Percentiles rank a stretch among this genome's conserved stretches.
Conservation (phyloP, 768 basidiomycete species). For the Phanerodontia chrysosporium region DNA sequence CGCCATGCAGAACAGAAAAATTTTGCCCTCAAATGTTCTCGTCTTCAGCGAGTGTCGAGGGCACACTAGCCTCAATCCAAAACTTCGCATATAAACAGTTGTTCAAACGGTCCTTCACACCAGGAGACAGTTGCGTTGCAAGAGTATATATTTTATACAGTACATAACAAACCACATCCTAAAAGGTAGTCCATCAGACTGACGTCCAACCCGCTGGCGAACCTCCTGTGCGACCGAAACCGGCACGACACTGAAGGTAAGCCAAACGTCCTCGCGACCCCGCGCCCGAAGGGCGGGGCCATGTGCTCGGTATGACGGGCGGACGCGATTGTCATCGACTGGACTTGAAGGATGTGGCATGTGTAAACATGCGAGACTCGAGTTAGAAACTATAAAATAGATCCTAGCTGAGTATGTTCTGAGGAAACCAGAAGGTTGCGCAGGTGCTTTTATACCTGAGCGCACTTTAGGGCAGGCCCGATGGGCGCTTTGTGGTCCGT, state of each 20-base stretch:
- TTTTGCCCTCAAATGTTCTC: too few species aligned
- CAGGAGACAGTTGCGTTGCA: too few species aligned
- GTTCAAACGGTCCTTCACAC: too few species aligned
- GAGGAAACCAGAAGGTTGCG: constrained; percentile 28
- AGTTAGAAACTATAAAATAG: constrained; percentile 77
- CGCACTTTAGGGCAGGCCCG: constrained; percentile 19
- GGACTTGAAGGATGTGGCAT: constrained; percentile 70
- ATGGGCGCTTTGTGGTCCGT: constrained; percentile 2
- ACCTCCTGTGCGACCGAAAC: constrained; percentile 21
- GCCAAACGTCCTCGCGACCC: constrained; percentile 63
- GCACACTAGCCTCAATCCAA: too few species aligned
- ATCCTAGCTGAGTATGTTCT: constrained; percentile 82
- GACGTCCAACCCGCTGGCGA: constrained; percentile 35
- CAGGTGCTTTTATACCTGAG: constrained; percentile 10
- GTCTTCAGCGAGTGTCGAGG: too few species aligned
- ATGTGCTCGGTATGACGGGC: constrained; percentile 69
- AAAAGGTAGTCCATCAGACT: constrained; percentile 37
- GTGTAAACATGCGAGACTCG: constrained; percentile 78
- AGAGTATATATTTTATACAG: neutral
- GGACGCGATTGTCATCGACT: constrained; percentile 64
- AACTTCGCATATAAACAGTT: too few species aligned
- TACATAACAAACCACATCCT: neutral
- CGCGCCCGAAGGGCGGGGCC: constrained; percentile 22
- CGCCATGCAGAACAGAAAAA: neutral
- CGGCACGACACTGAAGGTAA: constrained; percentile 13